Evolutionary conservation across 169 alveolate genomes (phyloP), one percentile per base, ranked within the genome.

Genomic region (Plasmodium malariae): DNA sequence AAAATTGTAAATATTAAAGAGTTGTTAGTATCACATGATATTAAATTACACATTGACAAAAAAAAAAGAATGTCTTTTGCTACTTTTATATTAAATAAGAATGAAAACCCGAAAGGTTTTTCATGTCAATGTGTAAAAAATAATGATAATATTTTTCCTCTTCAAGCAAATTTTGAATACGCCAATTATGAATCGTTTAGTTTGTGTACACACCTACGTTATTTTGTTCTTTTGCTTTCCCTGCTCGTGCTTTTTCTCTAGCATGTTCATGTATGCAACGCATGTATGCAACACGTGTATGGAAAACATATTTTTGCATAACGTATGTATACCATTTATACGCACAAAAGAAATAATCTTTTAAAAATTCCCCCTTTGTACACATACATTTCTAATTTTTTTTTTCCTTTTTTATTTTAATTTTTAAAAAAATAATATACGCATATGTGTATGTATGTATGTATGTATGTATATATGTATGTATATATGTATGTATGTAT

Each of bases 41-140:
- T 62, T 43, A 26, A 48, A 12, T 76, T 62, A 6, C 89, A 76
- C 40, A 19, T 28, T n/a, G 76, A 76, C 24, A 28, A 48, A 26
- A 60, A 62, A 7, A 45, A 54, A 54, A 40, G 40, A 54, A 76
- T 60, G 14, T 43, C 89, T 2, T 76, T 76, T 26, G 89, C 89
- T 0, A 7, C 76, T 9, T 76, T 76, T 60, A 28, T 43, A 3
- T 54, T 76, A 30, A 45, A 76, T 24, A 43, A 21, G n/a, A 62
- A 76, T 60, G 89, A 76, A 14, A 76, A 76, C 19, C 74, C 76
- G 3, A 11, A 26, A 28, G 36, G 78, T 14, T 76, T 76, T 28
- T 28, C 70, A 7, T 76, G 89, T 37, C 57, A 62, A 0, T 76
- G 89, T 30, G 32, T 76, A 40, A 30, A 68, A 68, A 11, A 48